Percentiles rank a stretch among this genome's conserved stretches.
phyloP scores from a whole-genome alignment of 805 yeast species.

The Alloascoidea africana region DNA sequence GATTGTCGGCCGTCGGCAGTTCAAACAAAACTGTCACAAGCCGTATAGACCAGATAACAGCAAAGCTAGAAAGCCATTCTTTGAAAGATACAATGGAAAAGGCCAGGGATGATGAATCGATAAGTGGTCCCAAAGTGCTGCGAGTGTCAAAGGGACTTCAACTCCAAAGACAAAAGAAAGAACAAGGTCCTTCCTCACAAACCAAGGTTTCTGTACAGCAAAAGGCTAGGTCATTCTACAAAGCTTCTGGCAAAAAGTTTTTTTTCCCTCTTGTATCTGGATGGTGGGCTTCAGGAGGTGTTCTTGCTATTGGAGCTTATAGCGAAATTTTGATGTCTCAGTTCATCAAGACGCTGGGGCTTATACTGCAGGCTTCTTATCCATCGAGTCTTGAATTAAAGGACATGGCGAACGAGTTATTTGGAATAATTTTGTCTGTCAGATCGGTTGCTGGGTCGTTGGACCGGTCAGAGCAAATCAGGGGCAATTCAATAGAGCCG shows the following conservation, averaged over 20 bases:
- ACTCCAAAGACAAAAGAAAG: slow-evolving; percentile 8
- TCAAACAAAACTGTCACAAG: slow-evolving; percentile 3
- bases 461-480: background rate
- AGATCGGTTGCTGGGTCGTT: background rate
- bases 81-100: slow-evolving; percentile 10
- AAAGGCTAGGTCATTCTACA: slow-evolving; percentile 21
- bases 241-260: slow-evolving; percentile 26
- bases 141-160: slow-evolving; percentile 14
- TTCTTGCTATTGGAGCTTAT: slow-evolving; percentile 32
- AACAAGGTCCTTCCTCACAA: slow-evolving; percentile 7
- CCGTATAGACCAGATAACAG: slow-evolving; percentile 7
- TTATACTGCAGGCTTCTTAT: slow-evolving; percentile 41
- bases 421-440: slow-evolving; percentile 17
- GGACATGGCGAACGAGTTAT: slow-evolving; percentile 43
- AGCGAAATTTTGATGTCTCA: slow-evolving; percentile 41
- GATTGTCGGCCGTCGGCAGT: slow-evolving; percentile 19
- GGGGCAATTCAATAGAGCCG: slow-evolving; percentile 5
- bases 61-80: slow-evolving; percentile 10
- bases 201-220: slow-evolving; percentile 12
- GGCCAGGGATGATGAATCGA: slow-evolving; percentile 10
- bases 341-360: slow-evolving; percentile 38
- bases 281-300: slow-evolving; percentile 28
- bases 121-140: slow-evolving; percentile 14
- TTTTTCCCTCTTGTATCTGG: slow-evolving; percentile 39
- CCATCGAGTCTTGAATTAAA: slow-evolving; percentile 34